Evolutionary conservation across 495 filamentous ascomycete species (phyloP), one percentile per base, ranked within the genome.

Genomic region (Mytilinidion resinicola): DNA sequence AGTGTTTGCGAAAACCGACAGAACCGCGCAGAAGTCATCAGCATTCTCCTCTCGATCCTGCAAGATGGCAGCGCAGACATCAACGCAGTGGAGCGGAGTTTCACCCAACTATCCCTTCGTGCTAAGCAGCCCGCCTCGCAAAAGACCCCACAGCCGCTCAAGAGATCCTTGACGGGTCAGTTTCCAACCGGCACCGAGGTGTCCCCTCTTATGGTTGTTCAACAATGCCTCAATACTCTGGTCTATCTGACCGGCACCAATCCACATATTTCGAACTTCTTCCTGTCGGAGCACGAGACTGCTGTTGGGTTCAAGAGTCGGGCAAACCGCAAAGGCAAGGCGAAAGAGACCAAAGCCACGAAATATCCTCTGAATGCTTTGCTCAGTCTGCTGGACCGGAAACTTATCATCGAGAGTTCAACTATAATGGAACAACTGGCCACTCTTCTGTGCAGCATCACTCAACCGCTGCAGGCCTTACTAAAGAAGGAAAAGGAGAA

Each of bases 41-140:
- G 87, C 68, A 85, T 91, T 49, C 77, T 99, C 33, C 81, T 99
- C 9, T 90, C 91, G 58, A 91, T 99, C 59, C 76, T 99, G n/a
- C 93, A 96, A 66, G 93, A 99, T 69, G 95, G 93, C 51, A 96
- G 89, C 70, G 81, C 83, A 14, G 95, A 99, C 74, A 85, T 95
- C 70, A 84, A 85, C 56, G 92, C 93, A 7, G 90, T 99, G 34
- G 93, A 99, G 71, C 82, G 91, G 59, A 96, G 90, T 73, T 99
- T 97, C 69, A 82, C 88, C 51, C 90, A 96, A 56, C 79, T 99
- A 3, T 95, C 93, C 9, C 76, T 96, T 39, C 86, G 90, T 57
- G 93, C 93, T 21, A 96, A 90, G 74, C 87, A 93, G 12, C 79
- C 87, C 15, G 78, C 80, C 46, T 70, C 76, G 17, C 82, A 81